Conservation (phyloP, 1,139 yeast species). For the Tardiomyces digboiensis region DNA sequence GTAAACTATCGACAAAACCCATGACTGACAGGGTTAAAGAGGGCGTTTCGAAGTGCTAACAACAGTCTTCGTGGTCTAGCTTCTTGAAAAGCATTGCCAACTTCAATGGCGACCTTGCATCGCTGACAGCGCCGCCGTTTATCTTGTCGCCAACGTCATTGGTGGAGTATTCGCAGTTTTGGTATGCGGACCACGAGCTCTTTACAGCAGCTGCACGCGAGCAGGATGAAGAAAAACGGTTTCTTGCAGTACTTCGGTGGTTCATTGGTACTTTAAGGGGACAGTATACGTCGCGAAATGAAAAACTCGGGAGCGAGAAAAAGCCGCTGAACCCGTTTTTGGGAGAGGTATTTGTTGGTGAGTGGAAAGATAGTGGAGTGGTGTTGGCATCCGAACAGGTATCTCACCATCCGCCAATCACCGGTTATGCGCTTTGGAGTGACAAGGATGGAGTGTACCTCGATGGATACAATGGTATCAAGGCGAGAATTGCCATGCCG, state of each 20-base stretch:
- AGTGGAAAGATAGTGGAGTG: slow-evolving; percentile 52
- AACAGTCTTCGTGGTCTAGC: slow-evolving; percentile 51
- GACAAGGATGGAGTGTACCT: slow-evolving; percentile 56
- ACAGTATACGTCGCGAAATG: slow-evolving; percentile 89
- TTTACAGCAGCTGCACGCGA: slow-evolving; percentile 57
- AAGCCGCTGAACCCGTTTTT: slow-evolving; percentile 92
- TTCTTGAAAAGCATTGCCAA: slow-evolving; percentile 88
- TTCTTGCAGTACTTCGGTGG: slow-evolving; percentile 82
- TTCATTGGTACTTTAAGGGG: slow-evolving; percentile 85
- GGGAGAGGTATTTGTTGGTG: slow-evolving; percentile 88
- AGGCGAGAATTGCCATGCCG: slow-evolving; percentile 73
- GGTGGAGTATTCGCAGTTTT: slow-evolving; percentile 81
- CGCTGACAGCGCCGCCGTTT: slow-evolving; percentile 97
- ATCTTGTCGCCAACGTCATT: slow-evolving; percentile 85
- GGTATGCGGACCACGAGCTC: slow-evolving; percentile 76
- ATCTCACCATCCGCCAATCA: slow-evolving; percentile 92
- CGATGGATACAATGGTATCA: slow-evolving; percentile 86
- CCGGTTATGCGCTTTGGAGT: slow-evolving; percentile 75
- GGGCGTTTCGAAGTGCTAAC: too few relatives aligned
- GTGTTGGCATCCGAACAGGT: slow-evolving; percentile 81
- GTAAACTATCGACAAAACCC: too few relatives aligned
- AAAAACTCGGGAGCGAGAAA: slow-evolving; percentile 86
- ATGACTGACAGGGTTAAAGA: too few relatives aligned
- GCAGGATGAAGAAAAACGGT: slow-evolving; percentile 42
- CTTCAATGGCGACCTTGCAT: slow-evolving; percentile 88